Base-by-base conservation (phyloP, 192 early-diverging fungal genomes). In the Coemansia sp. region DNA sequence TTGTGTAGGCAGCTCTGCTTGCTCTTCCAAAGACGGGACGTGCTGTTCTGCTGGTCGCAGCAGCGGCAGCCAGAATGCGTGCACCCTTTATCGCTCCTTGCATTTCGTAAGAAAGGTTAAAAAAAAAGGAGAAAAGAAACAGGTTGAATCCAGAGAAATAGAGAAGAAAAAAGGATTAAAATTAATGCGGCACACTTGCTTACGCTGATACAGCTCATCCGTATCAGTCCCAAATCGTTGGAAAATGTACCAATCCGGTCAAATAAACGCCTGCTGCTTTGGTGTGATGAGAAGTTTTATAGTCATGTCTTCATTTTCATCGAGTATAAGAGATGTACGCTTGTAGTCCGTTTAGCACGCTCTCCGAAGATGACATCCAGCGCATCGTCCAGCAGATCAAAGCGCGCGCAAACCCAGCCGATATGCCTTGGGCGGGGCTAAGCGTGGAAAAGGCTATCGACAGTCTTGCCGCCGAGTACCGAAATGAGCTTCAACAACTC, bases 341-440 rank as follows among this genome's bases (percentile, higher is more conserved):
- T 8, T 61, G n/a, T 41, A 34, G 39, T 15, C 61, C 20, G 22
- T 62, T 41, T 40, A 18, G 24, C 22, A 13, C 36, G 36, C 61
- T 34, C 61, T 62, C 61, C 36, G 61, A 62, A 22, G 61, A 41
- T 27, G 61, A 62, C n/a, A 41, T 41, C 8, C 36, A 62, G 61
- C 61, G 61, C 61, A 53, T 68, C 18, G 65, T 73, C 5, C 58
- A 63, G 61, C 72, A 68, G 65, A 41, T 73, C 57, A 73, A 73
- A 47, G 65, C 60, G 6, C 72, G 39, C 49, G 20, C 24, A 22
- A 49, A 27, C 27, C 18, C 41, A 15, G 10, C 18, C 43, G 38
- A n/a, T 3, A 1, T 24, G 9, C 61, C 41, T 52, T 62, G 69
- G 44, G 33, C 47, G 1, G 64, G 44, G 39, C 44, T 65, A 13